A percentile compares a stretch with the other conserved stretches of the same genome.
Conservation (phyloP, 2,329 filamentous ascomycete genomes). For the Colletotrichum coccodes region DNA sequence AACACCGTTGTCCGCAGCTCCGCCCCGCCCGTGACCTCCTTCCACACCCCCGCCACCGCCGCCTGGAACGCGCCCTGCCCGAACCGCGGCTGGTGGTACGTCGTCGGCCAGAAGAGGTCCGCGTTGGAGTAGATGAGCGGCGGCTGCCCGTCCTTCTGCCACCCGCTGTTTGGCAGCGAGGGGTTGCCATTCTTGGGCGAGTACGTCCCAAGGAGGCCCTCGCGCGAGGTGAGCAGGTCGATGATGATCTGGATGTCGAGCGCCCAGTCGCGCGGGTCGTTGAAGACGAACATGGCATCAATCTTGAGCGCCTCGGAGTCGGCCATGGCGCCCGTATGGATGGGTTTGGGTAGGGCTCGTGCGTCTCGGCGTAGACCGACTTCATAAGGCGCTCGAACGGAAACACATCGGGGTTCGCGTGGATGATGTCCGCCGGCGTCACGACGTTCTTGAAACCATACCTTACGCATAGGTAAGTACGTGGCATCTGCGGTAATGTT, state of each 20-base stretch:
- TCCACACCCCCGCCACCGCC: conserved; percentile 84
- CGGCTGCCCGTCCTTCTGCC: conserved; percentile 84
- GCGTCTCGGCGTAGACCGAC: conserved; percentile 68
- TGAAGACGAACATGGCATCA: conserved; percentile 92
- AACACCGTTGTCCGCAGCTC: conserved; percentile 73
- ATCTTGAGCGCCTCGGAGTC: conserved; percentile 71
- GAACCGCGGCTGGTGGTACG: conserved; percentile 85
- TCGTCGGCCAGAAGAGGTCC: conserved; percentile 89
- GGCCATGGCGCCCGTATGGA: conserved; percentile 52
- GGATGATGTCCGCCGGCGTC: conserved; percentile 85
- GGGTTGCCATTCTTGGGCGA: conserved; percentile 76
- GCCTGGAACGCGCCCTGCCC: conserved; percentile 93
- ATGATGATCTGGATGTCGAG: conserved; percentile 86
- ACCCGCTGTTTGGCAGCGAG: conserved; percentile 77
- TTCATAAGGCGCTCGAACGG: conserved; percentile 80
- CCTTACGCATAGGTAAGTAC: conserved; percentile 36
- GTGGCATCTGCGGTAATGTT: not conserved
- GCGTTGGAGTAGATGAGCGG: conserved; percentile 88
- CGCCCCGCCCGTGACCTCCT: conserved; percentile 72
- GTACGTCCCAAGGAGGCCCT: conserved; percentile 84
- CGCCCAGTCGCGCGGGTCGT: conserved; percentile 96
- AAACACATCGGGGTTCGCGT: conserved; percentile 79
- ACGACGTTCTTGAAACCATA: conserved; percentile 85
- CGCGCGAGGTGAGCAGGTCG: conserved; percentile 82
- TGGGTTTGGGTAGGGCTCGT: conserved; percentile 66